Conservation (phyloP, 345 rosid genomes). For the Turritis glabra region DNA sequence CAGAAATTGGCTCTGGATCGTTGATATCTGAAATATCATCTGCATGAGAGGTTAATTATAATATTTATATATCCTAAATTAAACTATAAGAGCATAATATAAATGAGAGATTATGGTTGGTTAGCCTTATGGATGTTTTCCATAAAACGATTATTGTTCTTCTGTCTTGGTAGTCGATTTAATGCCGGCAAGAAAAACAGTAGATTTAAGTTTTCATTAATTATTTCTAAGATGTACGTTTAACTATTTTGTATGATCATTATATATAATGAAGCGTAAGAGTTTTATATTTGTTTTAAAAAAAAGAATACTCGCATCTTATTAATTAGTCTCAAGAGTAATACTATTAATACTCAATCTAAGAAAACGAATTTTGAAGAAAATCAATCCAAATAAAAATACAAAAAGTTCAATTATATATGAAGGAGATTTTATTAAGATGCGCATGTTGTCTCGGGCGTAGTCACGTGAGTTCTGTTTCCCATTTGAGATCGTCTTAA, state of each 20-base stretch:
- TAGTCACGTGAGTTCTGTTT: neutral
- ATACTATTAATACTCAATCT: no score
- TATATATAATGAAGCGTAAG: neutral
- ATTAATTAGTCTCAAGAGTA: no score
- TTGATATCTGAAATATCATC: neutral
- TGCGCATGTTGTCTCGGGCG: neutral
- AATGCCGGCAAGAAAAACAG: no score
- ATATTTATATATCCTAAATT: neutral
- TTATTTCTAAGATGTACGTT: no score
- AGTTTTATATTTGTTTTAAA: neutral
- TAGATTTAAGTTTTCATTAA: no score
- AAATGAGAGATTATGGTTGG: neutral
- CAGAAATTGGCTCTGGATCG: constrained; percentile 46
- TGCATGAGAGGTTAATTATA: neutral
- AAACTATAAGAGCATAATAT: neutral
- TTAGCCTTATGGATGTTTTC: no score
- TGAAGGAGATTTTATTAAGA: neutral
- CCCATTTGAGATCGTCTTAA: neutral
- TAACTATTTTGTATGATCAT: neutral
- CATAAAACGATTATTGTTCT: no score
- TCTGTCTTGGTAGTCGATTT: no score
- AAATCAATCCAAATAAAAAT: neutral
- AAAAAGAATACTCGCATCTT: neutral
- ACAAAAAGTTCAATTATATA: neutral
- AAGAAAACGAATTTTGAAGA: neutral